These are phyloP conservation scores for Alternaria metachromatica DNA, from an alignment of 2,329 filamentous ascomycete species.

Conservation along the genomic window DNA sequence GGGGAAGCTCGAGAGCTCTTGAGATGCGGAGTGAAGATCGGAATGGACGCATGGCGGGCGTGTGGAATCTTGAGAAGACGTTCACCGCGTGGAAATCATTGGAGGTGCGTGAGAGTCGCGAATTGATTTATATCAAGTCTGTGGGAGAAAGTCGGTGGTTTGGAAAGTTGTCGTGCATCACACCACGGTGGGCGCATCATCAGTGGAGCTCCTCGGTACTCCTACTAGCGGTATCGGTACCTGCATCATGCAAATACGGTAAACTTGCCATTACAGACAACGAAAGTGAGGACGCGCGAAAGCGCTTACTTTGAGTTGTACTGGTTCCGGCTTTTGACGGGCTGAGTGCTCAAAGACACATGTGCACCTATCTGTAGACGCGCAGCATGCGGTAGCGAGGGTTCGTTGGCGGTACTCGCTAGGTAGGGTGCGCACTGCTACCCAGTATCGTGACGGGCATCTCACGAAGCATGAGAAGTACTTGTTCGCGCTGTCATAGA, in stretches of 20 bases:
- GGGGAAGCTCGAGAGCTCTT: constrained; percentile 37
- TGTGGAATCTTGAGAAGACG: constrained; percentile 14
- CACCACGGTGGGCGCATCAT: constrained; percentile 40
- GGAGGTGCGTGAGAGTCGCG: neutral
- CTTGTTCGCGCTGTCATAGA: neutral
- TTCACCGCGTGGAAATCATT: constrained; percentile 27
- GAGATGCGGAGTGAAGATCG: constrained; percentile 33
- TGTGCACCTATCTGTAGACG: neutral
- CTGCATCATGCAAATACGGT: constrained; percentile 23
- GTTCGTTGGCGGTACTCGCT: neutral
- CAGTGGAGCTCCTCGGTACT: constrained; percentile 21
- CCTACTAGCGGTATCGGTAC: constrained; percentile 14
- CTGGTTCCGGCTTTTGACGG: neutral
- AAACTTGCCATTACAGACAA: constrained; percentile 10
- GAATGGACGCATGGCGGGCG: constrained; percentile 37
- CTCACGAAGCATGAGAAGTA: neutral
- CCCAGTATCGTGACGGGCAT: no score
- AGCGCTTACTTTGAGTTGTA: neutral
- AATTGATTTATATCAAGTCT: constrained; percentile 13
- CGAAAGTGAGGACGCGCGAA: neutral
- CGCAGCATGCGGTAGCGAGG: neutral
- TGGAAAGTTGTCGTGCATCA: constrained; percentile 31
- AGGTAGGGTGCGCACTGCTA: neutral
- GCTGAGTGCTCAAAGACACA: neutral
- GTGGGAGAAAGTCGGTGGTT: constrained; percentile 6